Conservation (phyloP, 495 filamentous ascomycete species). For the Hamigera avellanea region DNA sequence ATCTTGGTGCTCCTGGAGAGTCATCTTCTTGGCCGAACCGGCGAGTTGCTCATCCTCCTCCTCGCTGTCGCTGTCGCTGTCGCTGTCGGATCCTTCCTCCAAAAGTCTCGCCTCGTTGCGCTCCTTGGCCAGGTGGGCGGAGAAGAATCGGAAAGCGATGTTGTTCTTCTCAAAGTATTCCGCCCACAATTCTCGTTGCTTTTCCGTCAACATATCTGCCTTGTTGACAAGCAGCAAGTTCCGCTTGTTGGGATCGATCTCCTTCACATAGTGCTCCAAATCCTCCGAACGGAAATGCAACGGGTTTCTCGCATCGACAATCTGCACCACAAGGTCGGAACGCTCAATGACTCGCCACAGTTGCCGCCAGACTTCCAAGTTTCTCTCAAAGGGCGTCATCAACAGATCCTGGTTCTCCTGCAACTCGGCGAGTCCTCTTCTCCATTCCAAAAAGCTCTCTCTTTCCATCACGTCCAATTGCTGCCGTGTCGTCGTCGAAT, state of each 20-base stretch:
- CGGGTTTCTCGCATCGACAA: slow-evolving; percentile 94
- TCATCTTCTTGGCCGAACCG: slow-evolving; percentile 24
- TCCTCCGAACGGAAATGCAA: slow-evolving; percentile 90
- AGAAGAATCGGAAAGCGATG: slow-evolving; percentile 92
- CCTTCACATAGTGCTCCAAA: slow-evolving; percentile 86
- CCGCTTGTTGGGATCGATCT: slow-evolving; percentile 75
- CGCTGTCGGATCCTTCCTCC: slow-evolving; percentile 33
- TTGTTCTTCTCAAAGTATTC: slow-evolving; percentile 70
- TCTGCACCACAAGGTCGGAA: slow-evolving; percentile 92
- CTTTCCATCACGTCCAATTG: slow-evolving; percentile 73
- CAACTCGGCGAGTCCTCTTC: slow-evolving; percentile 80
- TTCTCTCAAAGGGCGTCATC: slow-evolving; percentile 98
- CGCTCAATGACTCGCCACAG: slow-evolving; percentile 97
- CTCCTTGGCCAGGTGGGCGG: slow-evolving; percentile 82
- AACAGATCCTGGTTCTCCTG: slow-evolving; percentile 87
- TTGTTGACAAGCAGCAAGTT: slow-evolving; percentile 96
- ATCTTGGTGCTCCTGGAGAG: slow-evolving; percentile 28
- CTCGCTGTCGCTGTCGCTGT: slow-evolving; percentile 30
- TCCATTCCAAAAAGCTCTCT: slow-evolving; percentile 76
- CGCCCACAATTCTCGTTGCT: slow-evolving; percentile 79
- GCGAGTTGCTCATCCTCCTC: slow-evolving; percentile 24
- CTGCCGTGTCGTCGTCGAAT: slow-evolving; percentile 65
- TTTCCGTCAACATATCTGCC: slow-evolving; percentile 94
- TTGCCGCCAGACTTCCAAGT: slow-evolving; percentile 97
- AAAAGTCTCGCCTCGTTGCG: slow-evolving; percentile 56